Evolutionary conservation across 805 yeast genomes (phyloP).

Genomic region (Monosporozyma servazzii): DNA sequence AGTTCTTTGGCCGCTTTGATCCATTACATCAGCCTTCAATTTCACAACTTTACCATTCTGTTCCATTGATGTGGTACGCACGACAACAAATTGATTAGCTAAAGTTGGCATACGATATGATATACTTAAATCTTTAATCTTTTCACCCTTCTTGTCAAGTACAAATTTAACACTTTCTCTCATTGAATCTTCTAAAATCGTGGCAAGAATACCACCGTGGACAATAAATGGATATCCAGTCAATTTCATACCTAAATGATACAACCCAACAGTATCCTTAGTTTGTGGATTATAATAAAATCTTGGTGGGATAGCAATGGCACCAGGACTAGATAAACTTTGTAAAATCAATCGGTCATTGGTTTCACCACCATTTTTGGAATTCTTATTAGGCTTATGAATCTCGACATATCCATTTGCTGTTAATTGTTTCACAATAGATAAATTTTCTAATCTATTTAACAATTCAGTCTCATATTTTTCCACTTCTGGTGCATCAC

Average conservation of each 20-base stretch:
- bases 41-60: constrained; percentile 28
- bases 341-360: constrained; percentile 32
- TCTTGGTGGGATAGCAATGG: constrained; percentile 64
- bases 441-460: constrained; percentile 38
- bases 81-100: constrained; percentile 66
- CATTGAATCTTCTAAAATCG: constrained; percentile 68
- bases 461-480: constrained; percentile 33
- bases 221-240: constrained; percentile 83
- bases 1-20: constrained; percentile 40
- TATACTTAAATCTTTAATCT: constrained; percentile 33
- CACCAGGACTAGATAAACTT: constrained; percentile 65
- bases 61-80: constrained; percentile 41
- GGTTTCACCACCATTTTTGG: background rate
- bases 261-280: constrained; percentile 52
- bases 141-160: constrained; percentile 18
- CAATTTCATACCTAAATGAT: constrained; percentile 68
- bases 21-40: constrained; percentile 39
- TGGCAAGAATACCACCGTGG: constrained; percentile 84
- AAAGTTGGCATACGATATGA: constrained; percentile 64
- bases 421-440: constrained; percentile 42
- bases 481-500: constrained; percentile 22
- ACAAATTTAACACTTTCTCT: constrained; percentile 42
- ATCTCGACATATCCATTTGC: constrained; percentile 31
- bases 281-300: constrained; percentile 50
- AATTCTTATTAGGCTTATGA: constrained; percentile 36